Evolutionary conservation across 2,329 filamentous ascomycete genomes (phyloP).

Genomic region (Trichoderma harzianum): DNA sequence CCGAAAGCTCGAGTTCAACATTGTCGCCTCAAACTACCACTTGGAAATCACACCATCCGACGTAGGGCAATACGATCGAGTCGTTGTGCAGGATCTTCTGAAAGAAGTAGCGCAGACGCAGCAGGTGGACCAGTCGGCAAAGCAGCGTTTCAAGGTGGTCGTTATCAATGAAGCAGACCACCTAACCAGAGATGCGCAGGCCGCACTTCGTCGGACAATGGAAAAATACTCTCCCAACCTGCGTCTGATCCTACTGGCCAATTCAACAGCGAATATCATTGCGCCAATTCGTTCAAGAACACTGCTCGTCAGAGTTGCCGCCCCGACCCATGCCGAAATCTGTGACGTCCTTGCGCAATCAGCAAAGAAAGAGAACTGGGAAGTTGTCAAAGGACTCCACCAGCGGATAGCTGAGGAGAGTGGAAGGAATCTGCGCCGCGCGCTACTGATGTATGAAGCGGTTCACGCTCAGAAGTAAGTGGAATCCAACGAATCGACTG

Average conservation of each 20-base stretch:
- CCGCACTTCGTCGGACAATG: conserved; percentile 92
- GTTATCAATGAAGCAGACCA: conserved; percentile 99
- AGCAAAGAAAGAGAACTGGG: conserved; percentile 79
- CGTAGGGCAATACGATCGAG: conserved; percentile 92
- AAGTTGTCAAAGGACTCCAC: conserved; percentile 71
- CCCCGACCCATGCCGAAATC: conserved; percentile 83
- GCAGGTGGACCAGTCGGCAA: conserved; percentile 90
- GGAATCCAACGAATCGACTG: not conserved
- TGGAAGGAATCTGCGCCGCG: conserved; percentile 83
- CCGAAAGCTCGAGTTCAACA: conserved; percentile 98
- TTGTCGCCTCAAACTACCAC: conserved; percentile 94
- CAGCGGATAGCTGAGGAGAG: conserved; percentile 85
- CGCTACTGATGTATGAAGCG: conserved; percentile 93
- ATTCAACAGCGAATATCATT: conserved; percentile 97
- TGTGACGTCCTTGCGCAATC: conserved; percentile 67
- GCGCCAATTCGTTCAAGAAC: conserved; percentile 94
- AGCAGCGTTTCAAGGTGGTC: conserved; percentile 95
- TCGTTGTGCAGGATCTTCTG: conserved; percentile 90
- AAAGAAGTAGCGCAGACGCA: conserved; percentile 99
- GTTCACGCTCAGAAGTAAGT: conserved; percentile 94
- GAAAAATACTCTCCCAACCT: conserved; percentile 98
- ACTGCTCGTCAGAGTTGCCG: conserved; percentile 84
- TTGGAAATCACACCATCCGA: conserved; percentile 97
- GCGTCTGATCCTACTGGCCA: conserved; percentile 85
- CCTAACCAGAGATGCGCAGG: conserved; percentile 89